A percentile compares a stretch with the other conserved stretches of the same genome.
phyloP scores from a whole-genome alignment of 1,139 yeast species.

The Wickerhamiella pararugosa region DNA sequence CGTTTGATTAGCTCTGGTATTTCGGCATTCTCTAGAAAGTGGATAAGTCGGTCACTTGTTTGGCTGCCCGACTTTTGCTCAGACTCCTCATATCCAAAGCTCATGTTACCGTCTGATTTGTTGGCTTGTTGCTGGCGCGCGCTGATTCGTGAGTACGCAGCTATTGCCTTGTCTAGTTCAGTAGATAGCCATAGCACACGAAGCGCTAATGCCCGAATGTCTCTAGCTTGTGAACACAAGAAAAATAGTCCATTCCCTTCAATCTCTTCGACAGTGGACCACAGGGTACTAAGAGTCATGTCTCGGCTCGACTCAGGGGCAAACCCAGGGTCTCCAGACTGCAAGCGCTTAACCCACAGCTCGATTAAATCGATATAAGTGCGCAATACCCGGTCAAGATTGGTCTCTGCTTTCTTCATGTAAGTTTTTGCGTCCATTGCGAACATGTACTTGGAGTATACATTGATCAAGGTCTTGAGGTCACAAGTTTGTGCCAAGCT shows the following conservation, averaged over 20 bases:
- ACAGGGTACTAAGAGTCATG: constrained; percentile 60
- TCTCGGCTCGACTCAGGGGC: constrained; percentile 31
- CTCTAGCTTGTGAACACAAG: constrained; percentile 73
- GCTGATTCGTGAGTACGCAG: constrained; percentile 27
- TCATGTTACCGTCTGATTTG: constrained; percentile 8
- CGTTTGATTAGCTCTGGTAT: constrained; percentile 42
- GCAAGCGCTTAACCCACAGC: constrained; percentile 48
- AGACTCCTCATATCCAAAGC: neutral
- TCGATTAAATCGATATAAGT: constrained; percentile 65
- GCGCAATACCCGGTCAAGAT: constrained; percentile 44
- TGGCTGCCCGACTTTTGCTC: neutral
- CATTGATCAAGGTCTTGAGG: constrained; percentile 55
- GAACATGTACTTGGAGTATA: constrained; percentile 68
- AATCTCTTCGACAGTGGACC: constrained; percentile 78
- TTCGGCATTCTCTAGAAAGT: constrained; percentile 57
- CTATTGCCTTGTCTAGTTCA: constrained; percentile 70
- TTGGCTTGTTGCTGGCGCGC: constrained; percentile 8
- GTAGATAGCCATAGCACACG: constrained; percentile 61
- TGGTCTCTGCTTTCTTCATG: constrained; percentile 30
- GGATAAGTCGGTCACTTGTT: constrained; percentile 62
- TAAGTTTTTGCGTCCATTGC: constrained; percentile 45
- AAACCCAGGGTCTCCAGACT: constrained; percentile 13
- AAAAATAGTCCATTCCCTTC: constrained; percentile 94
- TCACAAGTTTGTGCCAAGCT: constrained; percentile 53
- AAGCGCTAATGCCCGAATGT: constrained; percentile 59